Evolutionary conservation across 2,329 filamentous ascomycete species (phyloP).

Genomic region (Acrodontium crateriforme): DNA sequence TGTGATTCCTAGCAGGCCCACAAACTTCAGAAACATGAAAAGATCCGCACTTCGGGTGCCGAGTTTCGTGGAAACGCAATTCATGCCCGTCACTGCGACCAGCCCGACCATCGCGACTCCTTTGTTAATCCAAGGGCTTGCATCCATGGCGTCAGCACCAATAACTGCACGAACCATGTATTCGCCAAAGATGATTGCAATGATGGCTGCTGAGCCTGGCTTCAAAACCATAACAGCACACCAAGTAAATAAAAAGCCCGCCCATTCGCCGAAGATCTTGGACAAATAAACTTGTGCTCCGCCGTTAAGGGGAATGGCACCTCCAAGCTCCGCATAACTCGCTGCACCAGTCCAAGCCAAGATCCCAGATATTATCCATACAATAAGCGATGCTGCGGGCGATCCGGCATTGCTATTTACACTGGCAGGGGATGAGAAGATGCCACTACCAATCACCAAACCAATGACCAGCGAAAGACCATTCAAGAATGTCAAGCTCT

Average conservation of each 20-base stretch:
- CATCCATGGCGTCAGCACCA: constrained; percentile 68
- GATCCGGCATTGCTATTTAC: constrained; percentile 87
- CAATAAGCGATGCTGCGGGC: constrained; percentile 75
- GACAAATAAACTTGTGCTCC: constrained; percentile 86
- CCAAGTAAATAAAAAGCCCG: constrained; percentile 93
- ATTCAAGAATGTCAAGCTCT: constrained; percentile 89
- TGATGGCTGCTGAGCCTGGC: constrained; percentile 84
- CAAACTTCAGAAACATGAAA: constrained; percentile 95
- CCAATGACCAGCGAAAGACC: constrained; percentile 83
- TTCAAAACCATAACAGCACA: constrained; percentile 88
- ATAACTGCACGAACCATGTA: constrained; percentile 83
- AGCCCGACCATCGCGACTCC: constrained; percentile 67
- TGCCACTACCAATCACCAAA: constrained; percentile 88
- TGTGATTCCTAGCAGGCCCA: constrained; percentile 75
- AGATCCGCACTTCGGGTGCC: constrained; percentile 78
- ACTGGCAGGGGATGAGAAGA: constrained; percentile 88
- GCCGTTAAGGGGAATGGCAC: constrained; percentile 89
- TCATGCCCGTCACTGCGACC: constrained; percentile 64
- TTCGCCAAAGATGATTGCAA: constrained; percentile 95
- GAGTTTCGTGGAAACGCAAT: constrained; percentile 79
- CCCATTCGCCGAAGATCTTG: constrained; percentile 90
- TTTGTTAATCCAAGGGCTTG: constrained; percentile 84
- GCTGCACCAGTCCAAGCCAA: constrained; percentile 92
- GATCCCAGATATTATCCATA: constrained; percentile 83
- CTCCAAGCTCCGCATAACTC: constrained; percentile 89